Conservation (phyloP, 2,329 filamentous ascomycete species). For the Allantophomopsis lycopodina region DNA sequence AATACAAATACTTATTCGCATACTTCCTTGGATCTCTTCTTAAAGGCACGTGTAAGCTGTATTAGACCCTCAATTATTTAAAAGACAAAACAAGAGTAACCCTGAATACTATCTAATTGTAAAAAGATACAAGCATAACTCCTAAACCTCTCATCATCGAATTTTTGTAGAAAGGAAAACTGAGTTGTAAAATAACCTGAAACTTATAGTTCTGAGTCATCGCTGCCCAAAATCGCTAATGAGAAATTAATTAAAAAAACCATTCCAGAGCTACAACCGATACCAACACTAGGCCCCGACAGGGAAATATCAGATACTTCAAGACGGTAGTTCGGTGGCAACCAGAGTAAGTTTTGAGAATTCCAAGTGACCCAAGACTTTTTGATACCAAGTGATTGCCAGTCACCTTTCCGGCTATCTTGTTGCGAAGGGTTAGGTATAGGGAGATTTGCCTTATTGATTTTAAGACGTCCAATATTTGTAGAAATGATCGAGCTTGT, state of each 20-base stretch:
- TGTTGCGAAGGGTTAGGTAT: conserved; percentile 6
- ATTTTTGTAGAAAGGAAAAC: too few species aligned
- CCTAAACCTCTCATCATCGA: too few species aligned
- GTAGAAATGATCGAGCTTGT: neutral
- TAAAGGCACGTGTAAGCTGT: too few species aligned
- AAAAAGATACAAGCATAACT: too few species aligned
- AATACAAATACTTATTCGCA: too few species aligned
- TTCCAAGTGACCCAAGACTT: conserved; percentile 5
- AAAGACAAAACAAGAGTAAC: too few species aligned
- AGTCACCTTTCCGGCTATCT: conserved; percentile 3
- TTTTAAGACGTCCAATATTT: conserved; percentile 1
- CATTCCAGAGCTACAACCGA: conserved; percentile 7
- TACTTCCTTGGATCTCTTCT: too few species aligned
- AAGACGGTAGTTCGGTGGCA: conserved; percentile 7
- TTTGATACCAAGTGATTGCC: conserved; percentile 5
- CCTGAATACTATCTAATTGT: too few species aligned
- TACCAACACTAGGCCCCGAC: conserved; percentile 6
- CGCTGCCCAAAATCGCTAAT: conserved; percentile 2
- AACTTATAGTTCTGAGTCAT: too few species aligned
- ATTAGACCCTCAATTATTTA: too few species aligned
- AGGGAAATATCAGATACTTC: conserved; percentile 3
- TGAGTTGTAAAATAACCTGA: too few species aligned
- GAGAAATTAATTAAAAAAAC: conserved; percentile 8
- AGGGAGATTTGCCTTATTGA: neutral
- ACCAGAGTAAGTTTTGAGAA: conserved; percentile 7